These are phyloP conservation scores for Lentinus tigrinus DNA, from an alignment of 768 basidiomycete genomes.

Conservation along the genomic window DNA sequence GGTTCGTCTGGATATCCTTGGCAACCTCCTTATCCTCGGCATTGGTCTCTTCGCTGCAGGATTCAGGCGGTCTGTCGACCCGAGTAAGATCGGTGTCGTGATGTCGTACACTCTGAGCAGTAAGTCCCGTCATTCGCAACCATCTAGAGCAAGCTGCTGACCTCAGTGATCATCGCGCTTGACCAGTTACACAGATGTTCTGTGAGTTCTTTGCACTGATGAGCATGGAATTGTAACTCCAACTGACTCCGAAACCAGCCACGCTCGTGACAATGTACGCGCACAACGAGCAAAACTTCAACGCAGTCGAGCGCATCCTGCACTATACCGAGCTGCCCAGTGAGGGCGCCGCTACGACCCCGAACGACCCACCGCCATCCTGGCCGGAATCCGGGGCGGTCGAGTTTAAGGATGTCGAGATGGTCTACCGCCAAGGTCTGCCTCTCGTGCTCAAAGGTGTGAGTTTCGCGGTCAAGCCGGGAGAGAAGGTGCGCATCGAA, in stretches of 20 bases:
- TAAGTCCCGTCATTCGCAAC: conserved; percentile 28
- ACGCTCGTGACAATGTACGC: conserved; percentile 58
- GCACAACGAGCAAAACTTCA: conserved; percentile 69
- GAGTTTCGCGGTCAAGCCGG: conserved; percentile 62
- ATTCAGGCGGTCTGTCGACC: conserved; percentile 52
- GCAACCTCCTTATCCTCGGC: conserved; percentile 65
- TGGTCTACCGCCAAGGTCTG: conserved; percentile 86
- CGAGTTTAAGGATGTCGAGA: conserved; percentile 69
- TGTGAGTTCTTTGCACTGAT: conserved; percentile 35
- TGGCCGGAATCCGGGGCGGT: conserved; percentile 81
- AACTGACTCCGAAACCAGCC: conserved; percentile 31
- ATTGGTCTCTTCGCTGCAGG: conserved; percentile 70
- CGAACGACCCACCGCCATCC: conserved; percentile 50
- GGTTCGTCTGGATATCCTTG: conserved; percentile 63
- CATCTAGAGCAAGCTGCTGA: neutral
- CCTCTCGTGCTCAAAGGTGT: conserved; percentile 84
- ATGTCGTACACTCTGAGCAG: conserved; percentile 38
- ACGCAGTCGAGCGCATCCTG: conserved; percentile 68
- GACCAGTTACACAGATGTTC: conserved; percentile 50
- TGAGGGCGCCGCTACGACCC: conserved; percentile 45
- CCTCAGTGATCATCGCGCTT: neutral
- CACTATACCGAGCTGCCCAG: conserved; percentile 62
- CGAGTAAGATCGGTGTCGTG: conserved; percentile 54
- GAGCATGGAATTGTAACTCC: neutral
- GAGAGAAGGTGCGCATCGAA: conserved; percentile 68